Evolutionary conservation across 305 asterid genomes (phyloP).

Genomic region (Fraxinus velutina): DNA sequence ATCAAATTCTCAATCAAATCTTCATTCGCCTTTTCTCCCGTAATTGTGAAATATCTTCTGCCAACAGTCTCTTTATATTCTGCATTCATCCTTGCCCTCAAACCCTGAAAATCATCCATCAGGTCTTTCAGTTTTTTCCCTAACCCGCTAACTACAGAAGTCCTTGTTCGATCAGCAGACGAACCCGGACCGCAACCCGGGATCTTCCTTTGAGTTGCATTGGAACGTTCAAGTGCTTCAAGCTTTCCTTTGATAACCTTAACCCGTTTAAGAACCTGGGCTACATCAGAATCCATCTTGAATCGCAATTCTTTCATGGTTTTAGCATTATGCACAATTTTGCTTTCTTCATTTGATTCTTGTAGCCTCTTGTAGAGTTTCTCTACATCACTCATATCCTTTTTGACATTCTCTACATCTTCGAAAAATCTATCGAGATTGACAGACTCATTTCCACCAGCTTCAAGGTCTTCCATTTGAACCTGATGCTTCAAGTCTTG

Average conservation of each 20-base stretch:
- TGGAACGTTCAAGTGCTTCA: slow-evolving; percentile 62
- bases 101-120: slow-evolving; percentile 81
- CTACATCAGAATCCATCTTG: slow-evolving; percentile 62
- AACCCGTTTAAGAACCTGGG: slow-evolving; percentile 58
- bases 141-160: slow-evolving; percentile 61
- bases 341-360: slow-evolving; percentile 61
- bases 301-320: slow-evolving; percentile 60
- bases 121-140: slow-evolving; percentile 65
- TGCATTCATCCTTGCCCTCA: slow-evolving; percentile 58
- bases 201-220: slow-evolving; percentile 41
- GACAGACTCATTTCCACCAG: slow-evolving; percentile 46
- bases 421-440: slow-evolving; percentile 62
- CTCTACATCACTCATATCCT: slow-evolving; percentile 61
- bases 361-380: slow-evolving; percentile 52
- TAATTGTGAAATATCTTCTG: slow-evolving; percentile 60
- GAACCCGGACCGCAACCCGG: slow-evolving; percentile 71
- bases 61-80: slow-evolving; percentile 78
- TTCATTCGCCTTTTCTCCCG: slow-evolving; percentile 60
- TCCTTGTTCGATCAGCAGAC: slow-evolving; percentile 65
- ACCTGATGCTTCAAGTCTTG: slow-evolving; percentile 46
- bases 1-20: slow-evolving; percentile 57
- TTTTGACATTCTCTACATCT: slow-evolving; percentile 66
- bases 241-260: slow-evolving; percentile 57
- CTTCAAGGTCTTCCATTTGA: slow-evolving; percentile 53
- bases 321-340: slow-evolving; percentile 48